Evolutionary conservation across 2,329 filamentous ascomycete genomes (phyloP), one percentile per base, ranked within the genome.

Genomic region (Gaeumannomyces sp.): DNA sequence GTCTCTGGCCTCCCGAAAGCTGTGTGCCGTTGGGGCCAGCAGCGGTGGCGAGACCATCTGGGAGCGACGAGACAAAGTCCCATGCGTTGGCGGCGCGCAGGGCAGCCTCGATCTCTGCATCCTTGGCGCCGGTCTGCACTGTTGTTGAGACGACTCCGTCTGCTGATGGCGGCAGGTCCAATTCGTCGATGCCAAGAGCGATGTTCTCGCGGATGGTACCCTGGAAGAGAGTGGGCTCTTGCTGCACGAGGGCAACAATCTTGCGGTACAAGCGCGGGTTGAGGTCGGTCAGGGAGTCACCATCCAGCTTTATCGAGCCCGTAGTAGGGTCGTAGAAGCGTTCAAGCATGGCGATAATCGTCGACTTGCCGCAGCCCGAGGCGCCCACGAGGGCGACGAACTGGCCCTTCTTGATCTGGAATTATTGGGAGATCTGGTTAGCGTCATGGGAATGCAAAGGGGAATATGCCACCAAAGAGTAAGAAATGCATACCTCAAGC

Each of bases 1-100:
- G 94, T 74, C 97, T 97, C 77, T 98, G 95, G 0, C 94, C 95
- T 64, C 95, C 94, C 1, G 89, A 93, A 22, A 97, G 79, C 73
- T 97, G 85, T 19, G 87, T 84, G 59, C 94, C 95, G 78, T 97
- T 96, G 75, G 85, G 91, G 33, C 95, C 94, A 35, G 96, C 93
- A 2, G 93, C 73, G 0, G 93, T 97, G 71, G 88, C 85, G 79
- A 97, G 93, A 22, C 92, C 93, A 2, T 96, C 92, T 6, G 59
- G 29, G 11, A 61, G 29, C 29, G 59, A 61, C 35, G 59, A 31
- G n/a, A 61, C 31, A 16, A 35, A 35, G 6, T 61, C 59, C 31
- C 31, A 16, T 4, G 35, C 29, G 10, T 31, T 35, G 29, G 45
- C 45, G 7, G 33, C 59, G 31, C 35, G 29, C 35, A 61, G 31